A percentile compares a stretch with the other conserved stretches of the same genome.
These are phyloP conservation scores for Trichoderma asperellum DNA, from an alignment of 2,329 filamentous ascomycete species.

Conservation along the genomic window DNA sequence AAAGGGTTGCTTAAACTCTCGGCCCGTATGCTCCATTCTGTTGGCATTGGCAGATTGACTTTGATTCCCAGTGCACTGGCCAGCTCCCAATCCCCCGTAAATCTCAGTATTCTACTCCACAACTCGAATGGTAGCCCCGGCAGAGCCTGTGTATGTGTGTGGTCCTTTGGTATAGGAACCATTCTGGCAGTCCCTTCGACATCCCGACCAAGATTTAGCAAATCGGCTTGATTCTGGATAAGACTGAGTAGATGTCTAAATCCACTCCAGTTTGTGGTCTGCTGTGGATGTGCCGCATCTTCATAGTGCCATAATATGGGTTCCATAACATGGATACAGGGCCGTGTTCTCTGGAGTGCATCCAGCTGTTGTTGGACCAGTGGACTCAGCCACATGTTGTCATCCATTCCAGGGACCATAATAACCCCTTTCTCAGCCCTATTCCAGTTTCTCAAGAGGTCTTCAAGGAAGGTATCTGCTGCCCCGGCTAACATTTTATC, in stretches of 20 bases:
- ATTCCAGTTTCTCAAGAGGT: slow-evolving; percentile 84
- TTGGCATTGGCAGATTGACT: slow-evolving; percentile 73
- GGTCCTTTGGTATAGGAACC: slow-evolving; percentile 41
- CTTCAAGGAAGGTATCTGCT: slow-evolving; percentile 77
- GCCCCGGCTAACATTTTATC: slow-evolving; percentile 87
- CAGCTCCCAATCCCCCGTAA: slow-evolving; percentile 87
- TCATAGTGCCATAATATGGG: slow-evolving; percentile 85
- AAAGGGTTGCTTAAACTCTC: slow-evolving; percentile 65
- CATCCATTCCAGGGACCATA: slow-evolving; percentile 86
- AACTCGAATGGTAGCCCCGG: slow-evolving; percentile 76
- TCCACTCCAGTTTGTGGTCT: slow-evolving; percentile 63
- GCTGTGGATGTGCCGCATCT: slow-evolving; percentile 52
- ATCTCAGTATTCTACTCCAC: slow-evolving; percentile 86
- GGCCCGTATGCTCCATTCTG: slow-evolving; percentile 67
- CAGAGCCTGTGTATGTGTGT: slow-evolving; percentile 42
- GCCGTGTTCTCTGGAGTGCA: slow-evolving; percentile 83
- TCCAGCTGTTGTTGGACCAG: slow-evolving; percentile 85
- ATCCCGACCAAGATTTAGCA: slow-evolving; percentile 74
- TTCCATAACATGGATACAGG: slow-evolving; percentile 80
- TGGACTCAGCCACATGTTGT: slow-evolving; percentile 86
- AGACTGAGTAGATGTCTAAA: slow-evolving; percentile 74
- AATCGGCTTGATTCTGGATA: slow-evolving; percentile 75
- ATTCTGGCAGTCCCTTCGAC: slow-evolving; percentile 59
- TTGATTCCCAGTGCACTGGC: slow-evolving; percentile 80
- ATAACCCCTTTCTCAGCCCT: slow-evolving; percentile 79